Percentiles rank a stretch among this genome's conserved stretches.
These are phyloP conservation scores for Rhizopus stolonifer DNA, from an alignment of 371 early-diverging fungal species.

Conservation along the genomic window DNA sequence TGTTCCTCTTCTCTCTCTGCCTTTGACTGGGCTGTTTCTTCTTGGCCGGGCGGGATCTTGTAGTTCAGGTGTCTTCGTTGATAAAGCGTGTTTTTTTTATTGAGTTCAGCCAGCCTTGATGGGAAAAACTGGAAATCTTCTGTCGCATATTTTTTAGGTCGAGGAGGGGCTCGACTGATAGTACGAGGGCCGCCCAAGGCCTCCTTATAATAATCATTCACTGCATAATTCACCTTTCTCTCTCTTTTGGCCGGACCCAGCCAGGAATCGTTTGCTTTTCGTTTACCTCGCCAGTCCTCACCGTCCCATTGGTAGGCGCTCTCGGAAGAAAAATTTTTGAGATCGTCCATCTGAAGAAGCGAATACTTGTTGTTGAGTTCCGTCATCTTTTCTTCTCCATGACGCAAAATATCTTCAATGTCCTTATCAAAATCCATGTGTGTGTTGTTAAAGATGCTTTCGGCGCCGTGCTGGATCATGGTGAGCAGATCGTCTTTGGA, in stretches of 20 bases:
- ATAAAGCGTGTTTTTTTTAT: slow-evolving; percentile 76
- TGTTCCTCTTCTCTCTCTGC: slow-evolving; percentile 78
- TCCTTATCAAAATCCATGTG: slow-evolving; percentile 63
- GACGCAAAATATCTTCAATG: slow-evolving; percentile 87
- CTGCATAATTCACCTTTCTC: slow-evolving; percentile 82
- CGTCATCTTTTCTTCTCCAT: slow-evolving; percentile 90
- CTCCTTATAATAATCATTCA: slow-evolving; percentile 88
- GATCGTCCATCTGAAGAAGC: slow-evolving; percentile 86
- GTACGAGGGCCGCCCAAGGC: slow-evolving; percentile 65
- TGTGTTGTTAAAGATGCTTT: slow-evolving; percentile 73
- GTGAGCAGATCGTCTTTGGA: slow-evolving; percentile 85
- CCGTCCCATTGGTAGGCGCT: slow-evolving; percentile 96
- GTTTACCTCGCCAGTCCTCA: slow-evolving; percentile 81
- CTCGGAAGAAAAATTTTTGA: slow-evolving; percentile 81
- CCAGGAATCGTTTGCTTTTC: slow-evolving; percentile 63
- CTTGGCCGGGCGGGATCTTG: slow-evolving; percentile 50
- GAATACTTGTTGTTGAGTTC: slow-evolving; percentile 88
- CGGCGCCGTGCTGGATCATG: slow-evolving; percentile 98
- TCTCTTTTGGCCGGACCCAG: slow-evolving; percentile 91
- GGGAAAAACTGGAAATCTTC: slow-evolving; percentile 96
- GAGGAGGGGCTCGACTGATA: slow-evolving; percentile 56
- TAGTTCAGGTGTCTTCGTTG: slow-evolving; percentile 67
- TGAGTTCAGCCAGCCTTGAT: slow-evolving; percentile 71
- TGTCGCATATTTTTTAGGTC: slow-evolving; percentile 63
- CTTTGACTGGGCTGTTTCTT: slow-evolving; percentile 56